Evolutionary conservation across 441 rosid genomes (phyloP).

Genomic region (Eruca vesicaria): DNA sequence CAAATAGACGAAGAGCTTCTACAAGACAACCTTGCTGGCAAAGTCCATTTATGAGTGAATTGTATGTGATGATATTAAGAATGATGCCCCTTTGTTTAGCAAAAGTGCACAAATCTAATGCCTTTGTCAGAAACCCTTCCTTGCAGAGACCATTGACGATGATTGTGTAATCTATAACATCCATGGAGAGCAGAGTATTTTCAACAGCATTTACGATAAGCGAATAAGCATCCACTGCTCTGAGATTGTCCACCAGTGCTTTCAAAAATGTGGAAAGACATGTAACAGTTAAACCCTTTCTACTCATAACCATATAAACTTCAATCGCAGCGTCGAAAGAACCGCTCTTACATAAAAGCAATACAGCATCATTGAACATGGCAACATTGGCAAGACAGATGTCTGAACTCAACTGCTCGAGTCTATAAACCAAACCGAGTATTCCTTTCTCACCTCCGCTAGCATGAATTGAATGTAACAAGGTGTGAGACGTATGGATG

Average conservation of each 20-base stretch:
- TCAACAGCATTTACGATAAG: conserved; percentile 48
- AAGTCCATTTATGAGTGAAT: conserved; percentile 66
- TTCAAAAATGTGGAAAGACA: conserved; percentile 46
- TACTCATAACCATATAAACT: conserved; percentile 49
- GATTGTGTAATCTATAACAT: conserved; percentile 61
- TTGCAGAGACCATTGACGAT: conserved; percentile 73
- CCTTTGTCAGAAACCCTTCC: conserved; percentile 57
- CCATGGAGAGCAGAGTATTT: conserved; percentile 43
- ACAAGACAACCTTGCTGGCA: conserved; percentile 76
- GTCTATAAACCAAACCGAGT: conserved; percentile 43
- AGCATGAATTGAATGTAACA: conserved; percentile 46
- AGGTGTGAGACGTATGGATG: conserved; percentile 35
- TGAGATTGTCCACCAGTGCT: conserved; percentile 46
- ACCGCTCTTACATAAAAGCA: conserved; percentile 57
- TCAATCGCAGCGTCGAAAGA: conserved; percentile 44
- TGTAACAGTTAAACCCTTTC: conserved; percentile 41
- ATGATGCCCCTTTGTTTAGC: conserved; percentile 50
- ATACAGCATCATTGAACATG: conserved; percentile 51
- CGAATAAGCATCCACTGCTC: conserved; percentile 61
- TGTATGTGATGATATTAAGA: conserved; percentile 65
- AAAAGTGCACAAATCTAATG: conserved; percentile 62
- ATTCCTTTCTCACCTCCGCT: conserved; percentile 49
- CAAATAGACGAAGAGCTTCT: conserved; percentile 86
- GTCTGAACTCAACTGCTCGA: conserved; percentile 42
- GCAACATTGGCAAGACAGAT: conserved; percentile 23